Base-by-base conservation (phyloP, 139 green algal species). In the Coelastrella sp. region DNA sequence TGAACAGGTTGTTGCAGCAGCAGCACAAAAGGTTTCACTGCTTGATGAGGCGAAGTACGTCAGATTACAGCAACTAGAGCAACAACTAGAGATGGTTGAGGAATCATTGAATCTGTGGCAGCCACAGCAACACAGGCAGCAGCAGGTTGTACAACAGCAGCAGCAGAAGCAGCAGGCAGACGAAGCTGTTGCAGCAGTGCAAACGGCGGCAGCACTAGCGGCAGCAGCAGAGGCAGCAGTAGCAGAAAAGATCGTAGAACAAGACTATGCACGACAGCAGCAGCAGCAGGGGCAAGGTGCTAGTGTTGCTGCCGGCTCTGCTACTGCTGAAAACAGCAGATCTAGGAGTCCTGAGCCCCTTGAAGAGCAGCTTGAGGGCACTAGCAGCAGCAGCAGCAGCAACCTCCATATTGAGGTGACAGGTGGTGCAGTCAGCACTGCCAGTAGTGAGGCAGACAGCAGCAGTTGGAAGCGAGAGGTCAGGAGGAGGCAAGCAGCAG, bases 1-100 rank as follows among this genome's bases (percentile, higher is more conserved):
- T 21, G 72, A 43, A 32, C 34, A n/a, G 8, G 73, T 81, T 9
- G 21, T 83, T 53, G 67, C 79, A 60, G 57, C 73, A 82, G 80
- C 75, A 67, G 40, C 41, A 30, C 62, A 60, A 37, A 43, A 41
- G 6, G 74, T 50, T 34, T 81, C 73, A 35, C 50, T 81, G 73
- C 32, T 81, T 17, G 27, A 81, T 27, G 27, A 53, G 17, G 73
- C 73, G 3, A 48, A 50, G 30, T 81, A 81, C 35, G 73, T 81
- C 27, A 7, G 3, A 11, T 15, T 79, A 25, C n/a, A 80, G 11
- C 72, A 66, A 4, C 72, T 67, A 30, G 30, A 45, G 34, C 45
- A 80, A 34, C 72, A 80, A 48, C 48, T 80, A 13, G 72, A 50
- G 15, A 80, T 80, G 27, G 72, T 48, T 25, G 30, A 62, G 75